phyloP scores from a whole-genome alignment of 768 basidiomycete genomes.

The Tubosaeta brunneosetosa region DNA sequence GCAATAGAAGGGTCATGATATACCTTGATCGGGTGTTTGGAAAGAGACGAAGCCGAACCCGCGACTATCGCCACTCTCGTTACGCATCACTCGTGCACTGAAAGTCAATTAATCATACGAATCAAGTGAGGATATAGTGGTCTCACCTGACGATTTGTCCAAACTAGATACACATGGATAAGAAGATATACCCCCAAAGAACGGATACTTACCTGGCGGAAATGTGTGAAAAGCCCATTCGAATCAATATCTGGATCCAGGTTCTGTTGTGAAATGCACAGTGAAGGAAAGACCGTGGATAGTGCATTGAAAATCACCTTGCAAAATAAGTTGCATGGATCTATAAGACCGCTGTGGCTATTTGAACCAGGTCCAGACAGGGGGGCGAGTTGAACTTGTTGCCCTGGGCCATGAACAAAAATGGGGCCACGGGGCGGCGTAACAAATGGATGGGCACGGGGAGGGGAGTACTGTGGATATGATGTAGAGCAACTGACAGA shows the following conservation, averaged over 20 bases:
- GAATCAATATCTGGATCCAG: conserved; percentile 83
- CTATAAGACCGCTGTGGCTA: conserved; percentile 84
- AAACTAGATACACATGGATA: conserved; percentile 45
- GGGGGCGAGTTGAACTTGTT: conserved; percentile 84
- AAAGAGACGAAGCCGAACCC: conserved; percentile 91
- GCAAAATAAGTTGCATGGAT: conserved; percentile 88
- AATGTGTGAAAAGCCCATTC: conserved; percentile 77
- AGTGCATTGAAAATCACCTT: conserved; percentile 47
- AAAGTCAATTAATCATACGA: background rate
- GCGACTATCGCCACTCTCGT: conserved; percentile 73
- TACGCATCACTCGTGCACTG: conserved; percentile 90
- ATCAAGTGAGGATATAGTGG: background rate
- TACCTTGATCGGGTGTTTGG: conserved; percentile 80
- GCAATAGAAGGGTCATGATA: background rate
- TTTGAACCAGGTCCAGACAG: conserved; percentile 66
- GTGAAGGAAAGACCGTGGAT: conserved; percentile 1
- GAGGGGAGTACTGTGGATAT: conserved; percentile 58
- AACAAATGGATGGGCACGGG: conserved; percentile 51
- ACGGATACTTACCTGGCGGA: conserved; percentile 54
- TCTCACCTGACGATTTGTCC: conserved; percentile 83
- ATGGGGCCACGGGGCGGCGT: conserved; percentile 34
- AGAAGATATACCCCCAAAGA: conserved; percentile 6
- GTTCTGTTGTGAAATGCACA: conserved; percentile 47
- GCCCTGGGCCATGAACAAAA: conserved; percentile 84
- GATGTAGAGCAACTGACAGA: conserved; percentile 3